A percentile compares a stretch with the other conserved stretches of the same genome.
Evolutionary conservation across 345 rosid genomes (phyloP).

Genomic region (Citrus trifoliata): DNA sequence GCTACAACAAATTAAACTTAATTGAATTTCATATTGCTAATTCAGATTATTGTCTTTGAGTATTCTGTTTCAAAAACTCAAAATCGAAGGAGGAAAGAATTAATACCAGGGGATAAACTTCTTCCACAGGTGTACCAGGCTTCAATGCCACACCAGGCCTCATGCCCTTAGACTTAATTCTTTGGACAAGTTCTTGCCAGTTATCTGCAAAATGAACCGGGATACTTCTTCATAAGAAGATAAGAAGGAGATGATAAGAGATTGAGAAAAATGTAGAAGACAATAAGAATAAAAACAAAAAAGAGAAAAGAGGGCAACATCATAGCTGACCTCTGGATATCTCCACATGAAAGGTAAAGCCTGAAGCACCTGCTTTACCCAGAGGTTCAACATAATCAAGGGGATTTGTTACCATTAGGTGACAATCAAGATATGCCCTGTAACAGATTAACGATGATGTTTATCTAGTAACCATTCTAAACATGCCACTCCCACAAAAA

Average conservation of each 20-base stretch:
- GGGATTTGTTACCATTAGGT: constrained; percentile 90
- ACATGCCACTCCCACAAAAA: neutral
- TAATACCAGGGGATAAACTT: constrained; percentile 81
- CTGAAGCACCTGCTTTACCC: constrained; percentile 89
- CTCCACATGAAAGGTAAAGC: constrained; percentile 94
- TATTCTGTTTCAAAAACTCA: neutral
- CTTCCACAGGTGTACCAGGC: constrained; percentile 83
- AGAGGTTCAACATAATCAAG: constrained; percentile 78
- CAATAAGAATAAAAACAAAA: neutral
- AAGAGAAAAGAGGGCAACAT: neutral
- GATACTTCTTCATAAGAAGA: neutral
- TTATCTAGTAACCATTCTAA: neutral
- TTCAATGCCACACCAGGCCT: constrained; percentile 79
- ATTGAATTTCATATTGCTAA: neutral
- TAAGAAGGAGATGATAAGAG: neutral
- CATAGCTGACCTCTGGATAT: constrained; percentile 57
- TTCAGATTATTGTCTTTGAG: neutral
- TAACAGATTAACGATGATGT: constrained; percentile 8
- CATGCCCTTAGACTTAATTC: constrained; percentile 82
- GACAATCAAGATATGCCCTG: constrained; percentile 96
- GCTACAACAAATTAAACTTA: neutral
- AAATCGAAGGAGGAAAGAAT: constrained; percentile 1
- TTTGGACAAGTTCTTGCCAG: constrained; percentile 70
- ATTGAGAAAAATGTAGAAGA: neutral
- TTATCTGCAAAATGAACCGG: constrained; percentile 45